Evolutionary conservation across 2,329 filamentous ascomycete species (phyloP), one percentile per base, ranked within the genome.

Genomic region (Diplodia scrobiculata): DNA sequence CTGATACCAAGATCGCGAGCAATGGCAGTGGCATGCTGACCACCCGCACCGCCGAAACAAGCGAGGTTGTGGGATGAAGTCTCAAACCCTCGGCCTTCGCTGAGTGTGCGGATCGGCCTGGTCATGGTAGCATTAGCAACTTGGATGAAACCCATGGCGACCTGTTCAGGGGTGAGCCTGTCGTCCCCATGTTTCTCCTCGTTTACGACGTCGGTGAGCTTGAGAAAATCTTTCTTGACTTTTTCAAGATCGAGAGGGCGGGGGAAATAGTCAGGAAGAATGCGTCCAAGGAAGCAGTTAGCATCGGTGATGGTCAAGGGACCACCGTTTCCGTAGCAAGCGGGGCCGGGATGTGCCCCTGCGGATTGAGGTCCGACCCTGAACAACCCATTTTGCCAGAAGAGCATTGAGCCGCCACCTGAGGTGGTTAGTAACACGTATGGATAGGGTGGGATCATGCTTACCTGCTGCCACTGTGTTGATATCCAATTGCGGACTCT

Each of bases 251-350:
- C 81, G 17, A 84, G 72, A 0, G 79, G 67, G 29, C 73, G 67
- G 2, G 75, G 74, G 32, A 76, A 76, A 52, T 71, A 73, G 14
- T 74, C 70, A 1, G 73, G 71, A 10, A 74, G 67, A 1, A 77
- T 81, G 47, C 93, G 86, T 0, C 93, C 92, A 0, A 97, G 86
- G 71, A 91, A 91, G 17, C 48, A 60, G 5, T 66, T 97, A 1
- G 93, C 92, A 74, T 97, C 93, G 0, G 93, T 97, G n/a, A 97
- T 92, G 0, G 93, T 95, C 5, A 93, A 83, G 2, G 92, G 92
- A 0, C 92, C 92, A 0, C 89, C 91, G 76, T 97, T 97, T 36
- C 92, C 86, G 76, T 97, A 97, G 71, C 92, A 97, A 0, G 91
- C 91, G 11, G 92, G 93, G 0, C 92, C 93, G 0, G 93, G 93